Conservation (phyloP, 768 basidiomycete genomes). For the Myochromella boudieri region DNA sequence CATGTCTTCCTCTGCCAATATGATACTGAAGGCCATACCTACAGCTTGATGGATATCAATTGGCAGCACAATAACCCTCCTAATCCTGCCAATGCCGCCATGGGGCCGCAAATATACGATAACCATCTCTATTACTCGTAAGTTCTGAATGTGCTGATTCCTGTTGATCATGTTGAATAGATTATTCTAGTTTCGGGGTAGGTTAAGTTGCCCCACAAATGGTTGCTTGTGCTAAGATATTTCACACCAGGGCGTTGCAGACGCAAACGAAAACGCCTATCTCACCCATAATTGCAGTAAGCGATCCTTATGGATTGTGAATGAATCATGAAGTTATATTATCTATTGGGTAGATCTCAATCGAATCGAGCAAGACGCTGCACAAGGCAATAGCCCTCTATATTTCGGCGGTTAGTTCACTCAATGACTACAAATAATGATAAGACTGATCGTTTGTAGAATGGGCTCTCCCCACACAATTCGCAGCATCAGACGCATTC, state of each 20-base stretch:
- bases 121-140: constrained; percentile 79
- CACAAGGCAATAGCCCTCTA: constrained; percentile 36
- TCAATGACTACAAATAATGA: neutral
- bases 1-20: constrained; percentile 4
- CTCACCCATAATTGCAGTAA: constrained; percentile 68
- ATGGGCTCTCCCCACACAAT: constrained; percentile 62
- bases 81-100: constrained; percentile 68
- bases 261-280: constrained; percentile 63
- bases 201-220: constrained; percentile 7
- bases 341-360: constrained; percentile 47
- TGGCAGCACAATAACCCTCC: constrained; percentile 73
- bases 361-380: constrained; percentile 40
- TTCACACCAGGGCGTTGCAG: constrained; percentile 62
- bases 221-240: constrained; percentile 4
- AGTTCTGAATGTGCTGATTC: constrained; percentile 20
- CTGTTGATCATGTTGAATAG: neutral
- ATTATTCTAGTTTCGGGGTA: constrained; percentile 55
- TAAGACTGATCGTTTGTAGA: constrained; percentile 22
- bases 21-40: neutral
- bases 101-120: constrained; percentile 74
- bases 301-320: constrained; percentile 19
- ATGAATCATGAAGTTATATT: neutral
- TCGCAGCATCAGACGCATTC: constrained; percentile 61
- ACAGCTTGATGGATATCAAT: constrained; percentile 77
- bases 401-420: constrained; percentile 36